Base-by-base conservation (phyloP, 345 rosid species). In the Pistacia vera region DNA sequence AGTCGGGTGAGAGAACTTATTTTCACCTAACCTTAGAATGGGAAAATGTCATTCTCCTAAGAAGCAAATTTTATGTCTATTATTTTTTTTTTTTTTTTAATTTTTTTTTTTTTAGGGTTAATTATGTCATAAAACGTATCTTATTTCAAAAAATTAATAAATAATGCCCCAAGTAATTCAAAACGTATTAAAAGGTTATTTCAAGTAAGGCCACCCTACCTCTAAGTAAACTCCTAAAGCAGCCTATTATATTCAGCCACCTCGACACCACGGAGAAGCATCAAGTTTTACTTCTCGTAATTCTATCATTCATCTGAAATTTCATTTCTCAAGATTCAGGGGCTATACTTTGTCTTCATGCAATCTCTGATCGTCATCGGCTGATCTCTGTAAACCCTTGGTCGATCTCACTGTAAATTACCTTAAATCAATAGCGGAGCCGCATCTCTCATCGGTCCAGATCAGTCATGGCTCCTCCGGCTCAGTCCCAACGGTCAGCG, bases 391-490 rank as follows among this genome's bases (percentile, higher is more conserved):
- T 22, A 60, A 48, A 33, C 11, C 64, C 57, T 79, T 62, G 60
- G 62, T 76, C 59, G 81, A 83, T 85, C 85, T 75, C 73, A 63
- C 66, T 61, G 46, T 60, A 58, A 28, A 52, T 30, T 72, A 48
- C 49, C n/a, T 46, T 61, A 25, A 68, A 25, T 25, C 4, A 65
- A 18, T 30, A 3, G 65, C 36, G 8, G 22, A 58, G 68, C 59
- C 68, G 52, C 36, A 55, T n/a, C 72, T 74, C 18, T 61, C 64
- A 0, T 71, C 11, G 2, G 35, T 66, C 33, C 58, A 46, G 49
- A 75, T 82, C 78, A 49, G 67, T 80, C 77, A 96, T 96, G 99
- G 87, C 97, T 83, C 98, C 99, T 82, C 97, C 97, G 66, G 83
- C 92, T 65, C 86, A 80, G 67, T 84, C 97, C n/a, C 88, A 89